Base-by-base conservation (phyloP, 805 yeast species). In the Vanderwaltozyma tropicalis region DNA sequence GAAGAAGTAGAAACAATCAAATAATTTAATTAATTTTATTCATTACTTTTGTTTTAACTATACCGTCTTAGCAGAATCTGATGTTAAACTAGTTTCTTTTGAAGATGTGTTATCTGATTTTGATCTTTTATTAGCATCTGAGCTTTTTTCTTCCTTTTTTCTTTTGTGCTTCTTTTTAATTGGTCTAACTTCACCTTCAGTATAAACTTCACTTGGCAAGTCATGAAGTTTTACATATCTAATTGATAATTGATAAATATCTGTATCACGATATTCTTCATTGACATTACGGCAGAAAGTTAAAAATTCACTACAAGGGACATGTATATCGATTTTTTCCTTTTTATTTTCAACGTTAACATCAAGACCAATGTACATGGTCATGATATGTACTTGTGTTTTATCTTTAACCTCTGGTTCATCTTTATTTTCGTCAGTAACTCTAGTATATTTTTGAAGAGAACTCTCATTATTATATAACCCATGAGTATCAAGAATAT, bases 291-390 rank as follows among this genome's bases (percentile, higher is more conserved):
- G 78, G 60, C 96, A 85, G 7, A 85, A 62, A 31, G 72, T 78
- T 62, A 74, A 86, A 57, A 89, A 92, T 43, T 92, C 97, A 16
- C 84, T 72, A 55, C 97, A 88, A 15, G 95, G 95, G 45, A 78
- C 73, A 50, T 82, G 94, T 40, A 89, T 80, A 57, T 87, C 95
- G 48, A 88, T 69, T 49, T 78, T 74, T 63, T 75, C 72, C 35
- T 68, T 73, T 26, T 71, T 71, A 18, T 72, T 76, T 36, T 71
- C 71, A 25, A 61, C 55, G 29, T 52, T 53, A 31, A 65, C 61
- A 34, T 68, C 78, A 33, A 92, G 62, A 1, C 97, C 98, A 50
- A 92, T 75, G 59, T 74, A 92, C 42, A 87, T 65, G 33, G 83
- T 80, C 14, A 94, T 80, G 3, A 87, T 57, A 54, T 78, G 80